Conservation (phyloP, 176 grass and related monocot species). For the Carex kokanica region DNA sequence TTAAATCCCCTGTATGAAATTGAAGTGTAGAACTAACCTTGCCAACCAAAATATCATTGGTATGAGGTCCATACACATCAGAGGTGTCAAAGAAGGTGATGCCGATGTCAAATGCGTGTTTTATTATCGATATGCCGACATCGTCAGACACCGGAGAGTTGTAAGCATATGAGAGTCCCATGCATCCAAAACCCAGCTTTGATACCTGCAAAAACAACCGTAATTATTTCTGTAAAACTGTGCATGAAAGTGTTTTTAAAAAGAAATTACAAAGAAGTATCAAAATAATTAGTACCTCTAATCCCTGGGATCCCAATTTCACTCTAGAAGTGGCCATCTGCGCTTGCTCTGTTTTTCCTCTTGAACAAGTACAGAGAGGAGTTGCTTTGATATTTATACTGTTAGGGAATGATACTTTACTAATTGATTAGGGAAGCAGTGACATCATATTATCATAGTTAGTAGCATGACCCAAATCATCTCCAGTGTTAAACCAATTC, state of each 20-base stretch:
- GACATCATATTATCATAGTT: not conserved
- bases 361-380: not conserved
- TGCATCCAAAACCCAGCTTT: too few species aligned
- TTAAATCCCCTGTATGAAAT: too few species aligned
- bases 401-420: too few species aligned
- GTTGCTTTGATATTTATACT: not conserved
- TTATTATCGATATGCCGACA: too few species aligned
- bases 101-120: not conserved
- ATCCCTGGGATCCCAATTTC: constrained; percentile 34
- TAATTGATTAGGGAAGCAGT: not conserved
- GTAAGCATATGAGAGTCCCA: too few species aligned
- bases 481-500: not conserved
- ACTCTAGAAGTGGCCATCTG: constrained; percentile 4
- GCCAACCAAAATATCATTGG: constrained; percentile 41
- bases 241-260: too few species aligned
- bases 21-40: too few species aligned
- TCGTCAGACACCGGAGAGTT: too few species aligned
- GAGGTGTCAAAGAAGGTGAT: constrained; percentile 55
- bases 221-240: not conserved
- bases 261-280: too few species aligned
- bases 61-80: constrained; percentile 32
- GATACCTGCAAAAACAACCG: not conserved
- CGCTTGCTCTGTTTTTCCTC: not conserved
- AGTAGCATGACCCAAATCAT: not conserved
- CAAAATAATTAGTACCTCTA: constrained; percentile 5